Evolutionary conservation across 2,329 filamentous ascomycete species (phyloP).

Genomic region (Piedraia hortae): DNA sequence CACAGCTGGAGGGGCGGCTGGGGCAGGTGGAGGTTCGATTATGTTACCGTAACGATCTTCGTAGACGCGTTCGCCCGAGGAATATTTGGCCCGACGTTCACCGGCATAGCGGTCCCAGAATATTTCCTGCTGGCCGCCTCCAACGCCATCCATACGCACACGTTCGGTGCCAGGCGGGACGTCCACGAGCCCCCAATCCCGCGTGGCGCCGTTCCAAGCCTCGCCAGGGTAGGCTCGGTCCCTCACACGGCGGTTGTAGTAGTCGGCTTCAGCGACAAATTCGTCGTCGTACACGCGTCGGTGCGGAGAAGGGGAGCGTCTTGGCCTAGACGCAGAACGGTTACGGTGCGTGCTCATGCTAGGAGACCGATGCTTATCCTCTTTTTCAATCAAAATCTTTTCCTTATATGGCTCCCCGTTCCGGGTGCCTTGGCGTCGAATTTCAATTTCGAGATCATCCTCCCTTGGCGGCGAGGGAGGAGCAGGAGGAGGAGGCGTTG

Average conservation of each 20-base stretch:
- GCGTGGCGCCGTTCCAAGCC: conserved; percentile 44
- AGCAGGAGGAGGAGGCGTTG: conserved; percentile 15
- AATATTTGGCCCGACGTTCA: conserved; percentile 44
- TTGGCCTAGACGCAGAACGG: too few species aligned
- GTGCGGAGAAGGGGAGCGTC: conserved; percentile 12
- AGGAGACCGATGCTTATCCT: conserved; percentile 9
- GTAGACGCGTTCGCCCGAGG: conserved; percentile 32
- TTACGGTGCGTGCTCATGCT: conserved; percentile 11
- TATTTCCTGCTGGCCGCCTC: conserved; percentile 47
- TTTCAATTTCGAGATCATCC: conserved; percentile 27
- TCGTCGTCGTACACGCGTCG: conserved; percentile 19
- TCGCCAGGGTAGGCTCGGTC: conserved; percentile 45
- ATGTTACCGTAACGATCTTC: conserved; percentile 17
- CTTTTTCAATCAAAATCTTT: conserved; percentile 35
- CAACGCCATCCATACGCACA: conserved; percentile 55
- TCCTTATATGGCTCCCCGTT: conserved; percentile 29
- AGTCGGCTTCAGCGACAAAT: conserved; percentile 27
- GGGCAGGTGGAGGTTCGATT: conserved; percentile 6
- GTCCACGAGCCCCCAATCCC: conserved; percentile 58
- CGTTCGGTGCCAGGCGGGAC: conserved; percentile 60
- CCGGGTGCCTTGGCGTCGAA: conserved; percentile 22
- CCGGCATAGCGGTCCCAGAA: conserved; percentile 59
- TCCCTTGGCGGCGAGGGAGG: conserved; percentile 23
- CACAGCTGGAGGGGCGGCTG: conserved; percentile 4
- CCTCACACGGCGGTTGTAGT: conserved; percentile 38